Conservation (phyloP, 805 yeast genomes). For the Metschnikowia cerradonensis region DNA sequence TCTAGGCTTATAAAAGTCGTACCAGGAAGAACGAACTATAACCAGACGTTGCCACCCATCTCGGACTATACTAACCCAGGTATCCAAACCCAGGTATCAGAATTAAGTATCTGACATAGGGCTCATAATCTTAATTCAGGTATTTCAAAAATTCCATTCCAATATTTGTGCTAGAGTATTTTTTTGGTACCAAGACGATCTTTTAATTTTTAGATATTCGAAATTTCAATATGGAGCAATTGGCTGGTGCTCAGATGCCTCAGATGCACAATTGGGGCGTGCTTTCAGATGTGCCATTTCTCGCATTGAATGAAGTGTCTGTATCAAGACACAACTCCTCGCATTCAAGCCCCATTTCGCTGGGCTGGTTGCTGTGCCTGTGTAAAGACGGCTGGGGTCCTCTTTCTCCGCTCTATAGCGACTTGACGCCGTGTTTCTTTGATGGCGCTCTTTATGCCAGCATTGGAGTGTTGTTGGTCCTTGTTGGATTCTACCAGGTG, state of each 20-base stretch:
- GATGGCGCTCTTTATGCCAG: conserved; percentile 48
- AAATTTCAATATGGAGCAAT: conserved; percentile 12
- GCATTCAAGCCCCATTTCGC: not conserved
- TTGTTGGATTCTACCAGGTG: conserved; percentile 40
- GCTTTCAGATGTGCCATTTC: conserved; percentile 12
- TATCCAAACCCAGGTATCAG: too few relatives aligned
- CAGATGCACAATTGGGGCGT: conserved; percentile 14
- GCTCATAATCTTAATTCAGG: not conserved
- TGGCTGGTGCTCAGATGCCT: conserved; percentile 15
- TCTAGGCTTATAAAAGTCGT: too few relatives aligned
- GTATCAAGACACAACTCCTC: conserved; percentile 1
- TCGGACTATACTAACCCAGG: too few relatives aligned
- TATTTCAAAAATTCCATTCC: not conserved
- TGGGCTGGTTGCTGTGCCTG: conserved; percentile 29
- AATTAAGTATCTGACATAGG: too few relatives aligned
- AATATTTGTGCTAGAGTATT: not conserved
- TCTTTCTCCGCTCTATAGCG: conserved; percentile 41
- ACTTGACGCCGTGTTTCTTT: conserved; percentile 57
- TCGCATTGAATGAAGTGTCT: conserved; percentile 5
- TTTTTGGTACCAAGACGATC: too few relatives aligned
- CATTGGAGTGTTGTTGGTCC: conserved; percentile 40
- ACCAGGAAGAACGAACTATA: too few relatives aligned
- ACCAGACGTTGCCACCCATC: too few relatives aligned
- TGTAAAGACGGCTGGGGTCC: conserved; percentile 45
- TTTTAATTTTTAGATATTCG: too few relatives aligned